These are phyloP conservation scores for Teratosphaeria epicoccoides DNA, from an alignment of 2,329 filamentous ascomycete genomes.

Conservation along the genomic window DNA sequence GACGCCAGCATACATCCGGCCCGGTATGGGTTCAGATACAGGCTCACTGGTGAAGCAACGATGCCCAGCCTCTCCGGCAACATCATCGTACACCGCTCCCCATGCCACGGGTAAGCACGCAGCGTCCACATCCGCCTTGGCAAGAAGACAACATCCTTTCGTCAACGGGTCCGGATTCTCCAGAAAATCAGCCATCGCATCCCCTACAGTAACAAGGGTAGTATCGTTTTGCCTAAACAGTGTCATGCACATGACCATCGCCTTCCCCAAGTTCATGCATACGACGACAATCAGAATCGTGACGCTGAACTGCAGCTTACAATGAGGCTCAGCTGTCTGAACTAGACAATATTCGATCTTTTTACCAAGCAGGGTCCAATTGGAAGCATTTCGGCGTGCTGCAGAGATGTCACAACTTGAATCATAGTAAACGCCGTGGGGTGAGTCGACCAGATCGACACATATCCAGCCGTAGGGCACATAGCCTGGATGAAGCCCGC, in stretches of 20 bases:
- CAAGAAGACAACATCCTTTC: conserved; percentile 10
- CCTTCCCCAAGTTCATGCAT: conserved; percentile 17
- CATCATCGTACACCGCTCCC: conserved; percentile 7
- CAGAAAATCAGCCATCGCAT: conserved; percentile 14
- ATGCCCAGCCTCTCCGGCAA: conserved; percentile 9
- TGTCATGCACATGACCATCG: conserved; percentile 13
- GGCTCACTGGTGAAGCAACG: conserved; percentile 12
- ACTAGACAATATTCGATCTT: conserved; percentile 19
- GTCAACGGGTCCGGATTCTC: conserved; percentile 9
- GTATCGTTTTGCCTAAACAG: conserved; percentile 11
- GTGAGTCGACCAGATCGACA: background rate
- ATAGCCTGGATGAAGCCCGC: background rate
- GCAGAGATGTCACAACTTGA: conserved; percentile 2
- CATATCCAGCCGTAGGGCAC: conserved; percentile 4
- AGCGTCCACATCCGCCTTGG: conserved; percentile 10
- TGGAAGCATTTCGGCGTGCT: conserved; percentile 1
- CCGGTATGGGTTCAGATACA: conserved; percentile 2
- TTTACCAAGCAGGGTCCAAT: conserved; percentile 3
- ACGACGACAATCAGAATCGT: conserved; percentile 23
- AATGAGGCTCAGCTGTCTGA: conserved; percentile 10
- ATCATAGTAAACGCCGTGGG: background rate
- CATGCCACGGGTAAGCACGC: conserved; percentile 11
- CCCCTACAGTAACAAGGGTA: conserved; percentile 16
- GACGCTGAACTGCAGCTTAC: conserved; percentile 9
- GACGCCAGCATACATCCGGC: conserved; percentile 5